Evolutionary conservation across 495 filamentous ascomycete genomes (phyloP).

Genomic region (Parmelia sp.): DNA sequence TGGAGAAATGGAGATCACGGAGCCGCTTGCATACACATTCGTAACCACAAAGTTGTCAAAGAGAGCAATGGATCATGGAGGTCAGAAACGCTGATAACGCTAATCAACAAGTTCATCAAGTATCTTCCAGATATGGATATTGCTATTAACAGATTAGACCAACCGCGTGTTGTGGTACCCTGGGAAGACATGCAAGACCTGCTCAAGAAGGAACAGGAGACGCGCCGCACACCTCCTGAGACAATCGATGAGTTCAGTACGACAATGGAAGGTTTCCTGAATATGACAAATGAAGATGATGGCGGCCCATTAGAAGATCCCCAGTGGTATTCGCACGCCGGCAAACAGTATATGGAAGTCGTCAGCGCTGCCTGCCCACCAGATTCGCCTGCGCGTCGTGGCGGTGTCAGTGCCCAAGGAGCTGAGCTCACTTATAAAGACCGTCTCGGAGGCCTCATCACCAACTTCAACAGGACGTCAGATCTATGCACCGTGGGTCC

Average conservation of each 20-base stretch:
- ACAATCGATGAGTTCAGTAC: slow-evolving; percentile 34
- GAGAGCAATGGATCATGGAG: slow-evolving; percentile 54
- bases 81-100: slow-evolving; percentile 52
- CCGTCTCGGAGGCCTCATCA: slow-evolving; percentile 49
- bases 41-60: slow-evolving; percentile 50
- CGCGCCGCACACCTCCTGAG: slow-evolving; percentile 36
- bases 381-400: slow-evolving; percentile 48
- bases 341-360: slow-evolving; percentile 55
- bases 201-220: slow-evolving; percentile 48
- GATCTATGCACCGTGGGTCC: slow-evolving; percentile 59
- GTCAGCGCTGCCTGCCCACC: slow-evolving; percentile 56
- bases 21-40: slow-evolving; percentile 50
- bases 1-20: slow-evolving; percentile 45
- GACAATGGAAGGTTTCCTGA: slow-evolving; percentile 29
- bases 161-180: slow-evolving; percentile 58
- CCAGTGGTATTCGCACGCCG: slow-evolving; percentile 27
- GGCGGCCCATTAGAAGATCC: slow-evolving; percentile 23
- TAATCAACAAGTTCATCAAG: slow-evolving; percentile 52
- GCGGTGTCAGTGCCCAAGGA: slow-evolving; percentile 34
- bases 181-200: slow-evolving; percentile 58
- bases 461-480: slow-evolving; percentile 58
- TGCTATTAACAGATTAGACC: slow-evolving; percentile 62
- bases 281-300: slow-evolving; percentile 26
- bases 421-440: slow-evolving; percentile 34
- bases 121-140: slow-evolving; percentile 67